phyloP scores from a whole-genome alignment of 305 asterid species.

The Fraxinus nigra region DNA sequence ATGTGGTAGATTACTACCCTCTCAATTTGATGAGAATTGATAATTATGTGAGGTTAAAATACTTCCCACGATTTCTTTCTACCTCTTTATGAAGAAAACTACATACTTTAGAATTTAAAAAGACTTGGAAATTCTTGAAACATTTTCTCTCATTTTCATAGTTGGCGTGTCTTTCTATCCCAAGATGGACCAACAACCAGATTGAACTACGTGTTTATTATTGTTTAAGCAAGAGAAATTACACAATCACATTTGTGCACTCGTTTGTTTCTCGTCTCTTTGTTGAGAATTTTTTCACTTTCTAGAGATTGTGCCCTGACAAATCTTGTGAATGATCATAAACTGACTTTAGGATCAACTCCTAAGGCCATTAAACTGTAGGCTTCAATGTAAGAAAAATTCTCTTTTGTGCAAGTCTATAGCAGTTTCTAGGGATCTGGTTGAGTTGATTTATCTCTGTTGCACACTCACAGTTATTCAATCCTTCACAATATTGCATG shows the following conservation, averaged over 20 bases:
- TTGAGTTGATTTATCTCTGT: not conserved
- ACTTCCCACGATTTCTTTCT: not conserved
- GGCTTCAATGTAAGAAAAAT: not conserved
- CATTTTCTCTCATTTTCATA: not conserved
- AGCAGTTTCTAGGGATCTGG: not conserved
- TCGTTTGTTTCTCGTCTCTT: not conserved
- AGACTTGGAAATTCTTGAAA: not conserved
- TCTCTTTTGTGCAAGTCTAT: not conserved
- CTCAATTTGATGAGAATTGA: not conserved
- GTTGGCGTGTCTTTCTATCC: not conserved
- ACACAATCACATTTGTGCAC: not conserved
- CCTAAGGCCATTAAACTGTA: not conserved
- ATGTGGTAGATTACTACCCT: not conserved
- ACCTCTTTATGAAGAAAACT: not conserved
- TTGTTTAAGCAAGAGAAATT: not conserved
- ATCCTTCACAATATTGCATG: not conserved
- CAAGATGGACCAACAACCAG: not conserved
- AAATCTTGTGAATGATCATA: not conserved
- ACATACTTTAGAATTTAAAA: not conserved
- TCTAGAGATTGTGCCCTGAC: not conserved
- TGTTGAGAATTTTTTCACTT: not conserved
- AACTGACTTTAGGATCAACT: not conserved
- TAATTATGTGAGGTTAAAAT: not conserved
- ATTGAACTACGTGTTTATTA: not conserved
- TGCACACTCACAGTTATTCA: not conserved